These are phyloP conservation scores for Calonectria naviculata DNA, from an alignment of 2,329 filamentous ascomycete genomes.

Conservation along the genomic window DNA sequence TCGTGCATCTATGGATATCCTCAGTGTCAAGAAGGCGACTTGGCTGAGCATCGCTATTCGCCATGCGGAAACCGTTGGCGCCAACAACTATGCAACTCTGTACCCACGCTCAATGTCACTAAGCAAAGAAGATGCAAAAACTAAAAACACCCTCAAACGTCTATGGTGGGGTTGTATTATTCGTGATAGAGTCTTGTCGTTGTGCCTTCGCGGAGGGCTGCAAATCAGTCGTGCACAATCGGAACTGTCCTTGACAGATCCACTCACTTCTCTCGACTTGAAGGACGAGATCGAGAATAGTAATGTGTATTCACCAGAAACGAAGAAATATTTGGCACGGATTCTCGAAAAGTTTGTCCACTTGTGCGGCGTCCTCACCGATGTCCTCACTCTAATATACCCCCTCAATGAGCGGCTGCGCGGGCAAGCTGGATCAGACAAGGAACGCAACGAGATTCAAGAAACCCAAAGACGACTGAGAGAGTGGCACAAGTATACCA, in stretches of 20 bases:
- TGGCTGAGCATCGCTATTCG: background rate
- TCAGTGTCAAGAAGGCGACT: background rate
- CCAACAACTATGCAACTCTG: background rate
- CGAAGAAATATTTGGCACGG: background rate
- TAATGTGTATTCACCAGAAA: background rate
- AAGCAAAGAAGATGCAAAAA: slow-evolving; percentile 19
- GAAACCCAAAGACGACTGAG: background rate
- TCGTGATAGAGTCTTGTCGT: background rate
- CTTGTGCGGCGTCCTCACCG: background rate
- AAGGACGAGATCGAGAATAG: slow-evolving; percentile 1
- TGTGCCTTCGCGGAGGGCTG: background rate
- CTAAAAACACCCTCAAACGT: slow-evolving; percentile 7
- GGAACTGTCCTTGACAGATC: background rate
- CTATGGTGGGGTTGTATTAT: slow-evolving; percentile 26
- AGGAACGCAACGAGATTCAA: background rate
- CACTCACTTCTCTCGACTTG: background rate
- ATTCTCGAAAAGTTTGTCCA: slow-evolving; percentile 6
- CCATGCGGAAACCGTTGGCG: background rate
- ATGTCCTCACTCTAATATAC: slow-evolving; percentile 4
- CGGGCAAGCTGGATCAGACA: background rate
- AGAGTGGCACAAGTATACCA: background rate
- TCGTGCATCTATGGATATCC: background rate
- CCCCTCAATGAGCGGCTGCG: slow-evolving; percentile 9
- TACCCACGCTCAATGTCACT: background rate
- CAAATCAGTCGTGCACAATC: background rate